Percentiles rank a stretch among this genome's conserved stretches.
Conservation (phyloP, 192 early-diverging fungal species). For the Coemansia sp. region DNA sequence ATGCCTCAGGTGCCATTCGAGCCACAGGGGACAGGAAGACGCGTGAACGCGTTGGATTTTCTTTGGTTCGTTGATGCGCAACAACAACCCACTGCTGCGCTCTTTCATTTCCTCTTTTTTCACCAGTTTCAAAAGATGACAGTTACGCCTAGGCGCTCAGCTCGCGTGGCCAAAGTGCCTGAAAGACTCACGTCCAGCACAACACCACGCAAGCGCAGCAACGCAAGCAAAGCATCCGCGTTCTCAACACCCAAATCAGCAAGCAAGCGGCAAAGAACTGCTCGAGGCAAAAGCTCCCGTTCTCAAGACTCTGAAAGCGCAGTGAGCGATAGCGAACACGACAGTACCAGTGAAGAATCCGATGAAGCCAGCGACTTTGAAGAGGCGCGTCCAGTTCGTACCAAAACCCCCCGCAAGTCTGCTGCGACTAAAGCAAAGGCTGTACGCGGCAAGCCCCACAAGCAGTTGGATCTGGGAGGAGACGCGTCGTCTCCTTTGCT, state of each 20-base stretch:
- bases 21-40: conserved; percentile 8
- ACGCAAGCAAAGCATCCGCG: conserved; percentile 15
- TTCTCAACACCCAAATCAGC: conserved; percentile 16
- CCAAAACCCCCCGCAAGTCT: conserved; percentile 19
- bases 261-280: conserved; percentile 27
- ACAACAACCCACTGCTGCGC: not conserved
- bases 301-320: conserved; percentile 3
- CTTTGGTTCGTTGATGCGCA: not conserved
- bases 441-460: not conserved
- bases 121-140: conserved; percentile 7
- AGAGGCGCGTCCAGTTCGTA: conserved; percentile 3
- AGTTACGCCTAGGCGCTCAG: conserved; percentile 34
- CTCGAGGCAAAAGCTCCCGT: not conserved
- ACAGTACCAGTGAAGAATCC: not conserved
- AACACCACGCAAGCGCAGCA: conserved; percentile 40
- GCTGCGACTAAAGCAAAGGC: not conserved
- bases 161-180: conserved; percentile 36
- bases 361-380: conserved; percentile 33
- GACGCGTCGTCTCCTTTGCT: conserved; percentile 22
- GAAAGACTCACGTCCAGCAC: conserved; percentile 27
- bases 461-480: not conserved
- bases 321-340: not conserved
- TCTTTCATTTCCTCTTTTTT: not conserved
- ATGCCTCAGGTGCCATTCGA: not conserved
- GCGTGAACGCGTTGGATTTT: conserved; percentile 9